Evolutionary conservation across 768 basidiomycete genomes (phyloP), one percentile per base, ranked within the genome.

Genomic region (Calocybe cyanea): DNA sequence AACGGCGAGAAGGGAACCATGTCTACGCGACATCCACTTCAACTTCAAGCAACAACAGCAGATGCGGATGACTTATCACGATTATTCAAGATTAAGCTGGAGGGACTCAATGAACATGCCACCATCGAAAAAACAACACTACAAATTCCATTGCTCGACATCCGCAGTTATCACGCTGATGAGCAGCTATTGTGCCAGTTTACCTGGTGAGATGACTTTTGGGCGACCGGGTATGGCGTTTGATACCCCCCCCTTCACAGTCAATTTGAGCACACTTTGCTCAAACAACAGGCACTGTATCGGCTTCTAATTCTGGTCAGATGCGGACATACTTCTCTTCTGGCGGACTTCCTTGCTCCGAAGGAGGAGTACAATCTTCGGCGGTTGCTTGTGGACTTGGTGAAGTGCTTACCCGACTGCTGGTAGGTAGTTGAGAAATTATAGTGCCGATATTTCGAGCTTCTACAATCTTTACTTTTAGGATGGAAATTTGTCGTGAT

Each of bases 211-310:
- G 34, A 6, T 18, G 7, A 7, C 34, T 35, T n/a, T 35, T n/a
- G n/a, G n/a, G n/a, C n/a, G n/a, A 14, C 34, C 13, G n/a, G 17
- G n/a, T n/a, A 41, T 41, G 24, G n/a, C 4, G 24, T 19, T 19
- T 30, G 28, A 41, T 31, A 7, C 17, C n/a, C 6, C 18, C 18
- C 20, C n/a, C n/a, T n/a, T 13, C 25, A 2, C 18, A 45, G 34
- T 3, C 11, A 21, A 21, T 6, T n/a, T n/a, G 24, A 45, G 10
- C 35, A 28, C 9, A 32, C 32, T 21, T 23, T 45, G 32, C 20
- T 45, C 8, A 45, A 45, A 23, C 34, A 45, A 36, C 43, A 37
- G 35, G 34, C 32, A 4, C 14, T 45, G n/a, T 34, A 34, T 9
- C 24, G 36, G 13, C 14, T 45, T 11, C 10, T 45, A 14, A 7